phyloP scores from a whole-genome alignment of 1,284 basidiomycete genomes.

The Prillingera fragicola region DNA sequence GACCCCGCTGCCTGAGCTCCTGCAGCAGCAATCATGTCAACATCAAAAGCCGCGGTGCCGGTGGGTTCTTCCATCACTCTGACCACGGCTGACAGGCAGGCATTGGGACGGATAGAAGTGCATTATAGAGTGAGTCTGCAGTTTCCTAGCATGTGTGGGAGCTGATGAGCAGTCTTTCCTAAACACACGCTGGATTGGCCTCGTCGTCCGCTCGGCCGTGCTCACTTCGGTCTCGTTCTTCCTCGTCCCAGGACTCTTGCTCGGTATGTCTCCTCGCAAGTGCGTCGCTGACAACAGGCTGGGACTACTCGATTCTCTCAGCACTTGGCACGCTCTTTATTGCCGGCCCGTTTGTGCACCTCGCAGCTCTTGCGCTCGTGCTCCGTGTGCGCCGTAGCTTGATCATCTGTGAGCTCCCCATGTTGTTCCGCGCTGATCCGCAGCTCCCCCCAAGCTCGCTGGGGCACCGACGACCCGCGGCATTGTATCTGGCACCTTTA shows the following conservation, averaged over 20 bases:
- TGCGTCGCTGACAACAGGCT: slow-evolving; percentile 7
- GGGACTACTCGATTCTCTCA: slow-evolving; percentile 6
- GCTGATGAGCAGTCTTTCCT: slow-evolving; percentile 29
- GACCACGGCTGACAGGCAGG: slow-evolving; percentile 12
- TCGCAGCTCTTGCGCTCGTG: slow-evolving; percentile 54
- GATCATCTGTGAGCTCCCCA: slow-evolving; percentile 26
- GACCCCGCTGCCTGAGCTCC: no score
- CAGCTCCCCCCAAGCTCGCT: slow-evolving; percentile 17
- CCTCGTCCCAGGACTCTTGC: slow-evolving; percentile 14
- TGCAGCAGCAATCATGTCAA: no score
- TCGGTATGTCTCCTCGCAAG: slow-evolving; percentile 3
- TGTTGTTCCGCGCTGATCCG: background rate
- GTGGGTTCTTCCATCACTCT: background rate
- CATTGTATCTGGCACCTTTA: slow-evolving; percentile 21
- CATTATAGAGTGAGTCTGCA: slow-evolving; percentile 30
- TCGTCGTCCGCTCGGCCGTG: slow-evolving; percentile 12
- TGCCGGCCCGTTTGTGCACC: slow-evolving; percentile 52
- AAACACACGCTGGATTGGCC: slow-evolving; percentile 24
- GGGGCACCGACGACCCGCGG: slow-evolving; percentile 6
- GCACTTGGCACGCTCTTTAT: slow-evolving; percentile 10
- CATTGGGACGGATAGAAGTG: slow-evolving; percentile 25
- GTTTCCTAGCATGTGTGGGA: background rate
- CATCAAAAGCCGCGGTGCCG: no score
- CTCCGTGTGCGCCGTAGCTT: slow-evolving; percentile 23
- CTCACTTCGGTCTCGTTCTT: slow-evolving; percentile 12